These are phyloP conservation scores for Aegilops longissima DNA, from an alignment of 176 grass and related monocot genomes.

Conservation along the genomic window DNA sequence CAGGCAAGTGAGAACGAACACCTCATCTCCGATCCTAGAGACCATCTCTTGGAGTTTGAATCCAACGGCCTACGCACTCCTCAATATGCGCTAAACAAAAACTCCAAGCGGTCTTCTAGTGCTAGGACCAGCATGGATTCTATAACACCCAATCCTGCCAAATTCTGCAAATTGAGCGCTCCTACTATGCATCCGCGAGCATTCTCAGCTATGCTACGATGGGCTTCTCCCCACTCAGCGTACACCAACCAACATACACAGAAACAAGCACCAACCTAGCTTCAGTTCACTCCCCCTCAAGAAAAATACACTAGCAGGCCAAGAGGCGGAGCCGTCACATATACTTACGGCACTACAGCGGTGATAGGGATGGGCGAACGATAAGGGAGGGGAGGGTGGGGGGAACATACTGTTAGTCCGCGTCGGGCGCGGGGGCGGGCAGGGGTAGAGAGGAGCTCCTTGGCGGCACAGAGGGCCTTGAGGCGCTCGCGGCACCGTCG, in stretches of 20 bases:
- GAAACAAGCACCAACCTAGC: background rate
- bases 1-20: background rate
- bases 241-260: background rate
- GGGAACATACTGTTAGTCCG: conserved; percentile 16
- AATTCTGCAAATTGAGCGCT: background rate
- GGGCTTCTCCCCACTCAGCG: background rate
- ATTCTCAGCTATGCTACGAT: background rate
- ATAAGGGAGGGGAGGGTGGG: background rate
- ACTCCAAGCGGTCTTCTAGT: background rate
- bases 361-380: background rate
- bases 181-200: background rate
- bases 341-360: background rate
- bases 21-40: background rate
- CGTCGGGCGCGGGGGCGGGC: background rate
- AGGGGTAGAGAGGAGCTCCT: conserved; percentile 59
- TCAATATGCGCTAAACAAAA: background rate
- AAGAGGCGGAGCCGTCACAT: background rate
- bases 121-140: no score
- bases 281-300: background rate
- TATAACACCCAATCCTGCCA: background rate
- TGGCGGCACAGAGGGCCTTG: conserved; percentile 60
- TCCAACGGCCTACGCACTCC: background rate
- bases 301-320: background rate
- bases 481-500: conserved; percentile 47
- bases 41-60: background rate